Evolutionary conservation across 441 rosid genomes (phyloP).

Genomic region (Hura crepitans): DNA sequence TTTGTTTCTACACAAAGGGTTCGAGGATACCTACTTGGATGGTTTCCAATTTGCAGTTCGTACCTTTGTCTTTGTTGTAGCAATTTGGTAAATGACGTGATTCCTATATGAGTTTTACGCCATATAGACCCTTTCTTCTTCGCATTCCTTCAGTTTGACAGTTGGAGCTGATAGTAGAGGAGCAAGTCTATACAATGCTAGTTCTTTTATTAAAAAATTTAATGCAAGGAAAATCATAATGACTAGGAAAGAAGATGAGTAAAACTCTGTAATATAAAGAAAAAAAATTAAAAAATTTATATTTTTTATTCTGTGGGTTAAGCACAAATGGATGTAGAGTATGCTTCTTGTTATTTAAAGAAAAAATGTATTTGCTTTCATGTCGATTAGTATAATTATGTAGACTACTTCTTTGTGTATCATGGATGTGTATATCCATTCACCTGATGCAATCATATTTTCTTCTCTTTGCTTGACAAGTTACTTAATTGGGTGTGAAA

Average conservation of each 20-base stretch:
- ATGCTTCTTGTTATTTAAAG: constrained; percentile 6
- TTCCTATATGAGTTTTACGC: neutral
- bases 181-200: neutral
- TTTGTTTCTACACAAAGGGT: no score
- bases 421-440: neutral
- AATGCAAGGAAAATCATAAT: neutral
- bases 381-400: neutral
- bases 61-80: neutral
- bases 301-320: constrained; percentile 7
- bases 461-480: constrained; percentile 8
- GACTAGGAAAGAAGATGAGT: neutral
- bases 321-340: neutral
- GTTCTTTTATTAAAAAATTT: neutral
- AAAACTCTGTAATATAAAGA: neutral
- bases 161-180: neutral
- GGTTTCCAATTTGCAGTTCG: neutral
- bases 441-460: constrained; percentile 13
- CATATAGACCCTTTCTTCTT: neutral
- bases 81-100: neutral
- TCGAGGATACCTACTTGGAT: no score
- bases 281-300: neutral
- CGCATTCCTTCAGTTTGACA: neutral
- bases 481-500: constrained; percentile 13
- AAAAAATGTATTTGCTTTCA: neutral
- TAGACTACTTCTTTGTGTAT: neutral